Conservation (phyloP, 768 basidiomycete genomes). For the Porpolomopsis calyptriformis region DNA sequence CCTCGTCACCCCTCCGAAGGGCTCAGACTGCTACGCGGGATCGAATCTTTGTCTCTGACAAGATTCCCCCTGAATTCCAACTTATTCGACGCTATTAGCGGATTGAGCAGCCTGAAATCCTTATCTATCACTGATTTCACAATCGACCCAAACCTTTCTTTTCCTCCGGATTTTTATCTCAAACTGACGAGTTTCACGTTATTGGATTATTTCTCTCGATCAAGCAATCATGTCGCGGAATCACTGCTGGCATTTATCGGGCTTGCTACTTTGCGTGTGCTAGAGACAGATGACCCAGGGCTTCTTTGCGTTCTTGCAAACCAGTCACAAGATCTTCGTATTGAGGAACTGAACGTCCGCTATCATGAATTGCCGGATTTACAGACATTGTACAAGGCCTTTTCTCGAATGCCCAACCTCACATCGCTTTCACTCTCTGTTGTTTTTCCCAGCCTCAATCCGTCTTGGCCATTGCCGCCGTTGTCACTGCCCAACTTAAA, state of each 20-base stretch:
- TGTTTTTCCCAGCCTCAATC: not conserved
- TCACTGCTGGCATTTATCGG: not conserved
- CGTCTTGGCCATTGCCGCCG: not conserved
- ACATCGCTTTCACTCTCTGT: not conserved
- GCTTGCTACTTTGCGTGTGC: not conserved
- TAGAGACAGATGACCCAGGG: not conserved
- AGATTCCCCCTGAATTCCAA: not conserved
- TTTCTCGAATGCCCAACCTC: not conserved
- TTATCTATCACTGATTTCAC: not conserved
- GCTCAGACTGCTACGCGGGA: not conserved
- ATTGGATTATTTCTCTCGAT: not conserved
- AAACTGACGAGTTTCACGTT: not conserved
- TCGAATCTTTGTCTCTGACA: not conserved
- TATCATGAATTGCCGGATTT: not conserved
- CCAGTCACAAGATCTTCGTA: not conserved
- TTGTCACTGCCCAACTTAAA: not conserved
- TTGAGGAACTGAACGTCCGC: not conserved
- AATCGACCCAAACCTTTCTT: not conserved
- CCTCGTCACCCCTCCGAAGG: not conserved
- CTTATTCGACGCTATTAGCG: not conserved
- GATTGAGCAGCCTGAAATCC: not conserved
- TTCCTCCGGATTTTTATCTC: not conserved
- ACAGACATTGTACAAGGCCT: not conserved
- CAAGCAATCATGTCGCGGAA: not conserved
- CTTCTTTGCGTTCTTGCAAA: not conserved